Conservation (phyloP, 2,329 filamentous ascomycete genomes). For the Scolecobasidium constrictum region DNA sequence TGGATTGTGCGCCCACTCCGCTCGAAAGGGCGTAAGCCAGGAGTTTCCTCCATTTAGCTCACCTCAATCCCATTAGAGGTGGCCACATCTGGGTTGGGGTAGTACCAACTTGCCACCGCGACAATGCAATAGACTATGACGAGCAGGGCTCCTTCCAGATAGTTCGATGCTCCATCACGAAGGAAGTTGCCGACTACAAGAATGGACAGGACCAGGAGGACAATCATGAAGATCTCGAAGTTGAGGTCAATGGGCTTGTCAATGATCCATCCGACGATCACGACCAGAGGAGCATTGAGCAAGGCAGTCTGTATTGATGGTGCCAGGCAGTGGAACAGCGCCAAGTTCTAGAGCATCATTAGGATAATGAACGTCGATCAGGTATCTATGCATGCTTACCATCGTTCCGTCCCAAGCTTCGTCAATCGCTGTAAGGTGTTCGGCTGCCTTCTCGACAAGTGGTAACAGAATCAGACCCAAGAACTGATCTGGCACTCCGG, state of each 20-base stretch:
- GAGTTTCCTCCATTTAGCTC: no score
- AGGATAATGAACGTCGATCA: slow-evolving; percentile 4
- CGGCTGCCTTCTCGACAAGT: slow-evolving; percentile 74
- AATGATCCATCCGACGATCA: slow-evolving; percentile 61
- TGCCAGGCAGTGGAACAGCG: slow-evolving; percentile 62
- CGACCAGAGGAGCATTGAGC: slow-evolving; percentile 60
- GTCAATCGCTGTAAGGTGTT: slow-evolving; percentile 74
- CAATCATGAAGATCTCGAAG: slow-evolving; percentile 65
- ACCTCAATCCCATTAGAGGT: slow-evolving; percentile 1
- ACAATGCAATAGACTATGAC: slow-evolving; percentile 11
- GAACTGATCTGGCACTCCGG: slow-evolving; percentile 39
- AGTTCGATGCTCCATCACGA: slow-evolving; percentile 10
- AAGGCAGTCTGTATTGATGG: slow-evolving; percentile 68
- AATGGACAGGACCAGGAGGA: slow-evolving; percentile 37
- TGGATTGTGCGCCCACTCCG: background rate
- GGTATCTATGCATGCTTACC: slow-evolving; percentile 3
- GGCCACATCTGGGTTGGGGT: slow-evolving; percentile 8
- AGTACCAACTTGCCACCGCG: slow-evolving; percentile 10
- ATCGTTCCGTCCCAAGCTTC: slow-evolving; percentile 69
- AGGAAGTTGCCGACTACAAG: slow-evolving; percentile 12
- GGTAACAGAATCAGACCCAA: slow-evolving; percentile 67
- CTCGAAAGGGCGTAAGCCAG: no score
- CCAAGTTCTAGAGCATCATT: slow-evolving; percentile 56
- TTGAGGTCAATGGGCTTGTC: slow-evolving; percentile 54
- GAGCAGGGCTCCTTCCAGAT: slow-evolving; percentile 10